Evolutionary conservation across 345 rosid genomes (phyloP), one percentile per base, ranked within the genome.

Genomic region (Erucastrum elatum): DNA sequence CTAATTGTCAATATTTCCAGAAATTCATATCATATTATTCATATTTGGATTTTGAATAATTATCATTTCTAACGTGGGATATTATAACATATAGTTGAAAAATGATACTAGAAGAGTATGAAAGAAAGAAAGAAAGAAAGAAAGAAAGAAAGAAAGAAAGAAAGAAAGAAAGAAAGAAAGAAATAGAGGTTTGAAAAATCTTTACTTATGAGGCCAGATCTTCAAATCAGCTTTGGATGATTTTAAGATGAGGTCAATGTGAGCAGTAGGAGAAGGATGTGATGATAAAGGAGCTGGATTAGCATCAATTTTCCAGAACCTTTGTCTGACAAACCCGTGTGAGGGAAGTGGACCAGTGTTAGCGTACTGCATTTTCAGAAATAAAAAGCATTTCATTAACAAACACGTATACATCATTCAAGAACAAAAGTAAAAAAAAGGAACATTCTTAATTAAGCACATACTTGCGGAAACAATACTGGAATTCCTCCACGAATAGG

Each of bases 401-500:
- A 44, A 69, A 77, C 35, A 33, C 35, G 17, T 2, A 68, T 4
- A 81, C 35, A 59, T 10, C 58, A n/a, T 51, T 41, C 53, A 71
- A 16, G 3, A 29, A 46, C 55, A 46, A 13, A 39, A 31, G 11
- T 26, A 10, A 34, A 64, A 58, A 56, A 21, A 10, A 9, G 11
- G 16, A 64, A 71, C 56, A 55, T 69, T 77, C 2, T 9, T 3
- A 64, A 39, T 29, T 29, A 29, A 25, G 56, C 60, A 68, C 92
- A 70, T 88, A 89, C 98, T 82, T 94, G 98, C 64, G 98, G 98
- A 76, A 94, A 94, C 68, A 95, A 88, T 75, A 94, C 70, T 13
- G 98, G 96, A 73, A 92, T 90, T 37, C 98, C 98, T 75, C 98
- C 97, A 76, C 97, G 94, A 74, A 94, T 87, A 12, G 97, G 82